Conservation (phyloP, 345 rosid genomes). For the Lepidium aucheri region DNA sequence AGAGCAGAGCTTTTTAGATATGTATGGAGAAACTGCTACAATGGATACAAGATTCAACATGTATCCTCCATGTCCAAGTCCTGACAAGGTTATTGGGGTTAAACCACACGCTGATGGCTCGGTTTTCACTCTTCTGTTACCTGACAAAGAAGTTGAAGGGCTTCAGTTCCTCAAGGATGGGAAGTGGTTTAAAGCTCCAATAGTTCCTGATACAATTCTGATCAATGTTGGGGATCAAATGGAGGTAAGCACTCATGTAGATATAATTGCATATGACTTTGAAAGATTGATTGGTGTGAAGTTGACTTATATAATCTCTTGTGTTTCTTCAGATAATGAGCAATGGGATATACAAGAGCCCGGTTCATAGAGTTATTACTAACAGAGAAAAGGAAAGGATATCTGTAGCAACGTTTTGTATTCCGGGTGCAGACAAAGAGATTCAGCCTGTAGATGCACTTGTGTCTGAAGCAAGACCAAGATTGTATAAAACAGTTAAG, state of each 20-base stretch:
- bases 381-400: neutral
- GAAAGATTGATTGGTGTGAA: too few species aligned
- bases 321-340: too few species aligned
- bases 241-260: too few species aligned
- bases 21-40: slow-evolving; percentile 32
- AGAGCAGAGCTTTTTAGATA: slow-evolving; percentile 36
- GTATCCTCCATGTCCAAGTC: slow-evolving; percentile 57
- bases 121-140: slow-evolving; percentile 45
- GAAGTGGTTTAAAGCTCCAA: slow-evolving; percentile 25
- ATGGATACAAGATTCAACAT: slow-evolving; percentile 45
- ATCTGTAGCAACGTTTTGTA: slow-evolving; percentile 43
- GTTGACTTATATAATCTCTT: too few species aligned
- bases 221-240: too few species aligned
- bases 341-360: too few species aligned
- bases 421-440: slow-evolving; percentile 32
- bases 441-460: slow-evolving; percentile 28
- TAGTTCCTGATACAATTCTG: too few species aligned
- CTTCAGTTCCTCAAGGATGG: slow-evolving; percentile 41
- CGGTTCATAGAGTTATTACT: too few species aligned
- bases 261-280: too few species aligned
- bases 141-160: slow-evolving; percentile 47
- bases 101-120: slow-evolving; percentile 63
- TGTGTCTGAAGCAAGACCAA: slow-evolving; percentile 37
- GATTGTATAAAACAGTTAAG: slow-evolving; percentile 40
- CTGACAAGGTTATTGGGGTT: slow-evolving; percentile 40